Evolutionary conservation across 2,329 filamentous ascomycete genomes (phyloP).

Genomic region (Dactylellina parvicollis): DNA sequence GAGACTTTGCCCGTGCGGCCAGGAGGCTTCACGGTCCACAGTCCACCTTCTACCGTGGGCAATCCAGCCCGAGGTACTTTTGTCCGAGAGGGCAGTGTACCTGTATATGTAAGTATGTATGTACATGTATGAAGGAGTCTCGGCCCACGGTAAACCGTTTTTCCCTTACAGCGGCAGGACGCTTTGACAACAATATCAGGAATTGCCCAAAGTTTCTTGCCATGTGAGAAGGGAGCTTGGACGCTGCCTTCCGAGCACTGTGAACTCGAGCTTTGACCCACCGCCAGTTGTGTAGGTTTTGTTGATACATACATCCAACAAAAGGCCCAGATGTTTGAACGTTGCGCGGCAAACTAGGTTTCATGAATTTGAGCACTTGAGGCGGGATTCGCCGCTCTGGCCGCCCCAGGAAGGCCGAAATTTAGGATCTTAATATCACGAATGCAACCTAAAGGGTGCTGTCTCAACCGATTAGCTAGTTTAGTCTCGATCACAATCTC

Average conservation of each 20-base stretch:
- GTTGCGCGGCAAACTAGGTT: constrained; percentile 13
- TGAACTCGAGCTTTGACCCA: constrained; percentile 1
- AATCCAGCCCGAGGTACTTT: constrained; percentile 28
- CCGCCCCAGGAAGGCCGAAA: constrained; percentile 9
- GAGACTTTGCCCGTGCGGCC: constrained; percentile 52
- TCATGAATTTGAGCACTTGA: constrained; percentile 3
- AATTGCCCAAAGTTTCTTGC: constrained; percentile 12
- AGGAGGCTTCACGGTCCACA: constrained; percentile 26
- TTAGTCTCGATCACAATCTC: constrained; percentile 1
- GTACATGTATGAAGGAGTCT: no score
- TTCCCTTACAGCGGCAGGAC: constrained; percentile 30
- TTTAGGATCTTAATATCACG: constrained; percentile 25
- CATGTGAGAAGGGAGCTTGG: constrained; percentile 14
- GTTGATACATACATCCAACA: background rate
- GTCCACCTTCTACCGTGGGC: constrained; percentile 21
- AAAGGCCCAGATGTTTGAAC: background rate
- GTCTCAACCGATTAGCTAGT: constrained; percentile 4
- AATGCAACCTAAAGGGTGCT: constrained; percentile 21
- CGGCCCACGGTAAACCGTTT: constrained; percentile 51
- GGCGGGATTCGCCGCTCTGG: constrained; percentile 15
- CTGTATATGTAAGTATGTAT: background rate
- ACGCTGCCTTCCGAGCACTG: background rate
- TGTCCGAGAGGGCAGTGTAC: constrained; percentile 4
- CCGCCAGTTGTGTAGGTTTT: background rate
- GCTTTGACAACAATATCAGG: constrained; percentile 43